These are phyloP conservation scores for Fusarium zealandicum DNA, from an alignment of 2,329 filamentous ascomycete genomes.

Conservation along the genomic window DNA sequence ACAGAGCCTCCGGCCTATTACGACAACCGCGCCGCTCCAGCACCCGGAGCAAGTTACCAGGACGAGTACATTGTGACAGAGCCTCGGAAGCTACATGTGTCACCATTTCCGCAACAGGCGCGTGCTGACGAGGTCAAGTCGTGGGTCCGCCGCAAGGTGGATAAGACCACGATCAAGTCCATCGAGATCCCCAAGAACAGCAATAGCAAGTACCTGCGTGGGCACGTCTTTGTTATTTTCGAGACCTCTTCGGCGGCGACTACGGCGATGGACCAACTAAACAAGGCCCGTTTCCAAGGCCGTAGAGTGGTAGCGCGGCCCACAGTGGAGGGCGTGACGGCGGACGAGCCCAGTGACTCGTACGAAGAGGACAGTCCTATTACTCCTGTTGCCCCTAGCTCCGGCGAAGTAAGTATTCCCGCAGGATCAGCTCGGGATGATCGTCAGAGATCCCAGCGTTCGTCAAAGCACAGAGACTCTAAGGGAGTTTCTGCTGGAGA, in stretches of 20 bases:
- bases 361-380: conserved; percentile 1
- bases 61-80: conserved; percentile 22
- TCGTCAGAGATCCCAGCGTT: conserved; percentile 3
- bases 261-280: conserved; percentile 37
- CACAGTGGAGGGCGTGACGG: conserved; percentile 27
- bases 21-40: not conserved
- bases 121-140: conserved; percentile 34
- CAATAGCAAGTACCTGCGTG: conserved; percentile 36
- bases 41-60: conserved; percentile 1
- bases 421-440: conserved; percentile 13
- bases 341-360: conserved; percentile 4
- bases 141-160: conserved; percentile 42
- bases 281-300: conserved; percentile 39
- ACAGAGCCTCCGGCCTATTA: conserved; percentile 11
- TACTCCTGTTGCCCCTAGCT: not conserved
- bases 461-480: conserved; percentile 24
- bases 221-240: conserved; percentile 40
- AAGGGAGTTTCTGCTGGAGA: conserved; percentile 9
- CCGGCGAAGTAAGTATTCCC: conserved; percentile 3
- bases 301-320: conserved; percentile 37
- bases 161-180: conserved; percentile 30
- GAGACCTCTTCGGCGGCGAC: conserved; percentile 30
- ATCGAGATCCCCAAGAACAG: conserved; percentile 40
- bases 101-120: conserved; percentile 37
- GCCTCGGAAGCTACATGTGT: conserved; percentile 38